Conservation (phyloP, 1,284 basidiomycete species). For the Pseudozyma sp. region DNA sequence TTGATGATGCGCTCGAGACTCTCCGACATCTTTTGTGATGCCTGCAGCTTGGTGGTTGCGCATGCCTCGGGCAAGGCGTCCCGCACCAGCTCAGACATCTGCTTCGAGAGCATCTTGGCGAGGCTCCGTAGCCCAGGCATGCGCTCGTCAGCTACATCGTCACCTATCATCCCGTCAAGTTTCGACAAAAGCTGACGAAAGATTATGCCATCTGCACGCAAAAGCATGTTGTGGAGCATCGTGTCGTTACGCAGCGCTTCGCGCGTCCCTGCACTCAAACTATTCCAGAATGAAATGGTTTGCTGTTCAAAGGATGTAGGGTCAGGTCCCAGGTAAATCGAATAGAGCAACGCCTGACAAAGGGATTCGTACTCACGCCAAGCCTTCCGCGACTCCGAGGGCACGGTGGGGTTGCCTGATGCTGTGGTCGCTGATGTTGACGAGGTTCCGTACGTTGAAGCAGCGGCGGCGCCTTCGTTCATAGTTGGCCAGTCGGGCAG, state of each 20-base stretch:
- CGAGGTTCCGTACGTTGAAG: slow-evolving; percentile 13
- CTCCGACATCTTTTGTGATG: slow-evolving; percentile 21
- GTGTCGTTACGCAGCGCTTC: slow-evolving; percentile 22
- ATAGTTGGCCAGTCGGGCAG: slow-evolving; percentile 37
- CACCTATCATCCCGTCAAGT: slow-evolving; percentile 33
- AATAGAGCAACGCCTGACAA: slow-evolving; percentile 31
- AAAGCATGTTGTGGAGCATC: slow-evolving; percentile 16
- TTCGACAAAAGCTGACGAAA: slow-evolving; percentile 26
- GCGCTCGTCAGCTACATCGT: slow-evolving; percentile 25
- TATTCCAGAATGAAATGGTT: slow-evolving; percentile 41
- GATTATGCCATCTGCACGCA: slow-evolving; percentile 31
- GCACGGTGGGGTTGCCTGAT: slow-evolving; percentile 7
- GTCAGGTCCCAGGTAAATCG: slow-evolving; percentile 34
- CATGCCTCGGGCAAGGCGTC: slow-evolving; percentile 15
- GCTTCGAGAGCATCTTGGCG: slow-evolving; percentile 13
- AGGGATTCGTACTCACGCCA: slow-evolving; percentile 46
- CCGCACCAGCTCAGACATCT: slow-evolving; percentile 13
- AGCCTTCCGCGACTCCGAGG: slow-evolving; percentile 32
- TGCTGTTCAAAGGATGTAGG: slow-evolving; percentile 31
- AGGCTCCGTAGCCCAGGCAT: slow-evolving; percentile 14
- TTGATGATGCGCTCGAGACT: slow-evolving; percentile 17
- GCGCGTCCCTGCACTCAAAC: slow-evolving; percentile 10
- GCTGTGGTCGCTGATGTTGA: slow-evolving; percentile 3
- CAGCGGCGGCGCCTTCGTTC: slow-evolving; percentile 6
- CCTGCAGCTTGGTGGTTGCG: slow-evolving; percentile 21